These are phyloP conservation scores for Tilletia indica DNA, from an alignment of 1,284 basidiomycete genomes.

Conservation along the genomic window DNA sequence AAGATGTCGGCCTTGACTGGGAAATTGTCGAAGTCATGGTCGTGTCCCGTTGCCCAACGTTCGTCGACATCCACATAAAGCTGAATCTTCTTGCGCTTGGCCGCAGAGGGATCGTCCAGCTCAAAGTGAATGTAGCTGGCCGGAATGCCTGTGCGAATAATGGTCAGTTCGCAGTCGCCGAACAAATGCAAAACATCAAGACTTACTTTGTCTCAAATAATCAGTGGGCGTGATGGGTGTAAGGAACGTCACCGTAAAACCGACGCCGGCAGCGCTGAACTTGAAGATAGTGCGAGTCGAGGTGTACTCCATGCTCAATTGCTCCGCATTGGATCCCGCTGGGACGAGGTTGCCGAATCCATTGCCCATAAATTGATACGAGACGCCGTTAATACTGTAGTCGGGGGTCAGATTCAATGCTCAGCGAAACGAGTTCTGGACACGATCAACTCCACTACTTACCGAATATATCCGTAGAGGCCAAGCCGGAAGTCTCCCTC, in stretches of 20 bases:
- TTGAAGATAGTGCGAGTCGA: constrained; percentile 48
- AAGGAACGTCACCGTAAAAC: constrained; percentile 51
- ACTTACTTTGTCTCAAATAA: constrained; percentile 41
- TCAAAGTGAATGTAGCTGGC: constrained; percentile 50
- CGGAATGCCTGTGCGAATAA: constrained; percentile 30
- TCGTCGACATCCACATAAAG: not conserved
- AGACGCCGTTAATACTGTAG: constrained; percentile 33
- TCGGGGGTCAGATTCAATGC: not conserved
- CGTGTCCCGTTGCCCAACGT: not conserved
- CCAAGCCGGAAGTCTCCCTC: constrained; percentile 49
- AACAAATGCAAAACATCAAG: not conserved
- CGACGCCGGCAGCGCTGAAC: constrained; percentile 44
- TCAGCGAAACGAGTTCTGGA: not conserved
- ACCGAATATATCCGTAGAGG: constrained; percentile 45
- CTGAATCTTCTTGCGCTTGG: not conserved
- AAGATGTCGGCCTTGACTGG: not conserved
- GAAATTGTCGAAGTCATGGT: not conserved
- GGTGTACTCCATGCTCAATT: constrained; percentile 46
- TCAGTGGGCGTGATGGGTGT: constrained; percentile 49
- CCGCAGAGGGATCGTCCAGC: constrained; percentile 26
- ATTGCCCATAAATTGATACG: constrained; percentile 51
- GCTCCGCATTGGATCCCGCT: constrained; percentile 38
- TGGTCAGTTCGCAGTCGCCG: no score
- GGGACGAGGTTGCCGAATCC: constrained; percentile 45
- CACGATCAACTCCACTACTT: not conserved